Conservation (phyloP, 768 basidiomycete species). For the Hypholoma fasciculare region DNA sequence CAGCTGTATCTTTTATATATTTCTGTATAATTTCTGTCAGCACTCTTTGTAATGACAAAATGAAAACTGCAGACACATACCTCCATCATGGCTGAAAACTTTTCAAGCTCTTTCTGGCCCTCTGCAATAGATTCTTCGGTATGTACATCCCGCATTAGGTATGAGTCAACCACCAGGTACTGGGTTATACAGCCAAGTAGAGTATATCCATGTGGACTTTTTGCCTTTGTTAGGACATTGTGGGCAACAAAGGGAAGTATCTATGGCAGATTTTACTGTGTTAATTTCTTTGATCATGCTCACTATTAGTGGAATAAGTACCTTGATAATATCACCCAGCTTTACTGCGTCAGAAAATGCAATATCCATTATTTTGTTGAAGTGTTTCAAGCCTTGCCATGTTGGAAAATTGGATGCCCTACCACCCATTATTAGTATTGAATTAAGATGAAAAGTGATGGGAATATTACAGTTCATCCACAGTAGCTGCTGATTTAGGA, state of each 20-base stretch:
- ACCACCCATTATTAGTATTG: background rate
- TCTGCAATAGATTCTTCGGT: slow-evolving; percentile 28
- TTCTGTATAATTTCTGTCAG: slow-evolving; percentile 3
- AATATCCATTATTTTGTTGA: background rate
- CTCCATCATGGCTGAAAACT: slow-evolving; percentile 19
- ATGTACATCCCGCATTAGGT: slow-evolving; percentile 28
- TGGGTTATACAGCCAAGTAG: slow-evolving; percentile 23
- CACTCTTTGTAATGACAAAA: too few relatives aligned
- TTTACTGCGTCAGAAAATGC: background rate
- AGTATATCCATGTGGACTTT: slow-evolving; percentile 19
- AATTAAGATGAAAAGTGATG: background rate
- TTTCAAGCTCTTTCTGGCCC: slow-evolving; percentile 17
- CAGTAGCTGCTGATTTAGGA: too few relatives aligned
- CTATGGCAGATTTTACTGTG: slow-evolving; percentile 11
- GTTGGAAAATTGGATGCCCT: background rate
- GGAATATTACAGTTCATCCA: background rate
- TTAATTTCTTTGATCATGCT: background rate
- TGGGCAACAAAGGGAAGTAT: slow-evolving; percentile 19
- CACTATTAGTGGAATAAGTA: too few relatives aligned
- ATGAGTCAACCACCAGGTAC: slow-evolving; percentile 30
- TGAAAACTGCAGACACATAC: slow-evolving; percentile 12
- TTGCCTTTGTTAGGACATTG: slow-evolving; percentile 11
- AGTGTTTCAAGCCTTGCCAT: background rate
- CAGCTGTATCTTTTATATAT: slow-evolving; percentile 10
- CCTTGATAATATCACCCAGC: background rate